phyloP scores from a whole-genome alignment of 73 alveolate genomes.

The Paramecium tetraurelia region DNA sequence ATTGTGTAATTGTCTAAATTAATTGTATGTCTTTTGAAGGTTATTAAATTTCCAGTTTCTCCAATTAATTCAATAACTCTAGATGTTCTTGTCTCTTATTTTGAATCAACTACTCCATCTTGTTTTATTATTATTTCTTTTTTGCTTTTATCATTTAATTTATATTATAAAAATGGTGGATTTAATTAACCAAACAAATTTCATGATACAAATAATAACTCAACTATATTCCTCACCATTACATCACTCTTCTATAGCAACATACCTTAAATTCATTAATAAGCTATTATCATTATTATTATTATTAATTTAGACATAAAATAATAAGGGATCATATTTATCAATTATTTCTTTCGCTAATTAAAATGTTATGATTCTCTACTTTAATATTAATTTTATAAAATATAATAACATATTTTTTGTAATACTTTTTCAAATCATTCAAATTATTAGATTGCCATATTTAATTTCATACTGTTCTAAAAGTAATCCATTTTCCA shows the following conservation, averaged over 20 bases:
- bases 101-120: neutral
- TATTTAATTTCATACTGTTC: no score
- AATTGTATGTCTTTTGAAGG: neutral
- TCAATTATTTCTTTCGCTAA: no score
- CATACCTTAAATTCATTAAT: no score
- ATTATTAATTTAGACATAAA: no score
- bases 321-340: no score
- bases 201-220: neutral
- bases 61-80: neutral
- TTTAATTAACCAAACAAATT: conserved; percentile 13
- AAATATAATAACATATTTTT: no score
- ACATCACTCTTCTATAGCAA: neutral
- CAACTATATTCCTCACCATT: neutral
- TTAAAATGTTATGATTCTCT: no score
- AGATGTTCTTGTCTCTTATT: neutral
- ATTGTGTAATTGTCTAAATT: neutral
- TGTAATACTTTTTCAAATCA: no score
- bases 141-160: neutral
- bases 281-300: no score
- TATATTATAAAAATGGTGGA: conserved; percentile 10
- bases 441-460: neutral
- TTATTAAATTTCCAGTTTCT: neutral
- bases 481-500: no score
- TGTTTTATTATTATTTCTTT: neutral
- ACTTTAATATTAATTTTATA: no score